Evolutionary conservation across 2,329 filamentous ascomycete species (phyloP), one percentile per base, ranked within the genome.

Genomic region (Dactylellina leptospora): DNA sequence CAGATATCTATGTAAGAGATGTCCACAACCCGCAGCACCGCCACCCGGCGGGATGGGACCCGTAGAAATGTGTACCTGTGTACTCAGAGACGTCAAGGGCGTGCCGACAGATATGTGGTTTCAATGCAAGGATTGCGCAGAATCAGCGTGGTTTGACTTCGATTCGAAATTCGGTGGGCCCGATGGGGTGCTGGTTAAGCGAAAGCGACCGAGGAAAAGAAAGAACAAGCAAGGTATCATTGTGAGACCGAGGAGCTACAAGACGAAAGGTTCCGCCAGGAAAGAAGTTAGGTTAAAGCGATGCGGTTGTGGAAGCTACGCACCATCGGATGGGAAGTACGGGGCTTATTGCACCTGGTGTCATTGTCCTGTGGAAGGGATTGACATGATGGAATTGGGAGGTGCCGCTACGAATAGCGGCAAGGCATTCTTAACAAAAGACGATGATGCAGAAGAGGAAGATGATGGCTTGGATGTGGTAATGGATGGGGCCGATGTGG

Each of bases 321-420:
- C 16, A 8, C 68, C 68, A 3, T 18, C 10, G 10, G 68, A 72
- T 54, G 68, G 59, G 1, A 51, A 48, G 23, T 72, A 72, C 36
- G 68, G 68, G 3, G 59, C 59, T 10, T 72, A 60, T 54, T 72
- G 68, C 13, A 72, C 68, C 4, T 72, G 68, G 68, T 72, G 68
- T 33, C 45, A 59, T 38, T 72, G 53, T 16, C 68, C 68, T 4
- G 59, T 72, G 36, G 45, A 44, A n/a, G 59, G 68, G 4, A 53
- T 9, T 2, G 42, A 40, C 3, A 56, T 53, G 47, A 72, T 72
- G 53, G 68, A 72, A 22, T n/a, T 54, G 0, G 68, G 68, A 9
- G 68, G 68, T 9, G 68, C 59, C 20, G 68, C 68, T 16, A 72
- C 68, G 4, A 60, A 30, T 18, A 72, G 68, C n/a, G 68, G 68